phyloP scores from a whole-genome alignment of 2,329 filamentous ascomycete species.

The Zelopaecilomyces penicillatus region DNA sequence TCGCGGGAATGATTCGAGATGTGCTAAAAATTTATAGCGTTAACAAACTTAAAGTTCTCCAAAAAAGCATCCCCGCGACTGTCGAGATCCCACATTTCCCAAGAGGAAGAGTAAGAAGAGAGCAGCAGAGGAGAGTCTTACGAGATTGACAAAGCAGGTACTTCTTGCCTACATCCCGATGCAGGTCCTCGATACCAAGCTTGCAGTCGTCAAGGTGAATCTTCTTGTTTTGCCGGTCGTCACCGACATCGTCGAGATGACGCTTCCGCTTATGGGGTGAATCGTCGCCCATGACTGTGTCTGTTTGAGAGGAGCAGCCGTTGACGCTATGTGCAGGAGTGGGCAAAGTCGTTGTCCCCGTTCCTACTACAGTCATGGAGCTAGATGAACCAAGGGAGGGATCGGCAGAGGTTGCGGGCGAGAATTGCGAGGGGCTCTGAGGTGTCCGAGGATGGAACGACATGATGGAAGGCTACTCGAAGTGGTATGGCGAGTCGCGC shows the following conservation, averaged over 20 bases:
- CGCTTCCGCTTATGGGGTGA: slow-evolving; percentile 56
- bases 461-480: slow-evolving; percentile 41
- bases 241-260: slow-evolving; percentile 45
- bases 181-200: slow-evolving; percentile 55
- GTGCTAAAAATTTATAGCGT: slow-evolving; percentile 38
- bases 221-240: slow-evolving; percentile 53
- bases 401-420: slow-evolving; percentile 46
- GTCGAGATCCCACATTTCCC: slow-evolving; percentile 16
- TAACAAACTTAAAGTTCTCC: slow-evolving; percentile 31
- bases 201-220: slow-evolving; percentile 52
- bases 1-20: slow-evolving; percentile 39
- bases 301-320: slow-evolving; percentile 39
- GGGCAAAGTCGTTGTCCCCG: slow-evolving; percentile 43
- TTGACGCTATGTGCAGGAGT: slow-evolving; percentile 57
- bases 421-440: slow-evolving; percentile 57
- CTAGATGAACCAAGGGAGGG: slow-evolving; percentile 41
- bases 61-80: slow-evolving; percentile 17
- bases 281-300: slow-evolving; percentile 41
- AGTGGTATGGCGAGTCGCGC: slow-evolving; percentile 22
- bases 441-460: slow-evolving; percentile 60
- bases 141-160: slow-evolving; percentile 59
- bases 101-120: slow-evolving; percentile 19
- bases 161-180: slow-evolving; percentile 58
- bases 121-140: slow-evolving; percentile 48
- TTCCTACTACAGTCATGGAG: slow-evolving; percentile 37